A percentile compares a stretch with the other conserved stretches of the same genome.
Evolutionary conservation across 257 asterid genomes (phyloP).

Genomic region (Henckelia pumila): DNA sequence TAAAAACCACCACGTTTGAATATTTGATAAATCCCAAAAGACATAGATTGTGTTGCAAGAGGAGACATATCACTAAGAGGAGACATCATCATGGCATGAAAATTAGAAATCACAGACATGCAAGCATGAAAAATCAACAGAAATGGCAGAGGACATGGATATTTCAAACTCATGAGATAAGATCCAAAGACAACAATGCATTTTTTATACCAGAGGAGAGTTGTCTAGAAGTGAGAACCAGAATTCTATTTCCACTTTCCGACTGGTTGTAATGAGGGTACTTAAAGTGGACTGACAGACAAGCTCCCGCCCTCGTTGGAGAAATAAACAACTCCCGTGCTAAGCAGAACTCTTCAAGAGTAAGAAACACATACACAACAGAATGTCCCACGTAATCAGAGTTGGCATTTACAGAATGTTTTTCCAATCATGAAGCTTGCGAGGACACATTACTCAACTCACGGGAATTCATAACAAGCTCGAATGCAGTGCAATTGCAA

Average conservation of each 20-base stretch:
- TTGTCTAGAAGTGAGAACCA: neutral
- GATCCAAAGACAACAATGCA: neutral
- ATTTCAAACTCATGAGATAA: neutral
- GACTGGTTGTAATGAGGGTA: neutral
- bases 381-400: neutral
- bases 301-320: neutral
- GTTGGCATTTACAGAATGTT: neutral
- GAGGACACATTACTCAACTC: conserved; percentile 11
- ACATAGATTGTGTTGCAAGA: neutral
- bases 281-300: neutral
- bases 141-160: neutral
- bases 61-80: too few species aligned
- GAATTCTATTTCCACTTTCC: neutral
- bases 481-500: neutral
- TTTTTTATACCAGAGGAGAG: neutral
- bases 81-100: neutral
- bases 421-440: conserved; percentile 3
- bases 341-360: conserved; percentile 2
- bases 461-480: conserved; percentile 19
- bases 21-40: neutral
- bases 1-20: neutral
- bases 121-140: neutral
- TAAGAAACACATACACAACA: neutral
- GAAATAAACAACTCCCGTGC: neutral
- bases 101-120: neutral